Conservation (phyloP, 345 rosid genomes). For the Ceriops decandra region DNA sequence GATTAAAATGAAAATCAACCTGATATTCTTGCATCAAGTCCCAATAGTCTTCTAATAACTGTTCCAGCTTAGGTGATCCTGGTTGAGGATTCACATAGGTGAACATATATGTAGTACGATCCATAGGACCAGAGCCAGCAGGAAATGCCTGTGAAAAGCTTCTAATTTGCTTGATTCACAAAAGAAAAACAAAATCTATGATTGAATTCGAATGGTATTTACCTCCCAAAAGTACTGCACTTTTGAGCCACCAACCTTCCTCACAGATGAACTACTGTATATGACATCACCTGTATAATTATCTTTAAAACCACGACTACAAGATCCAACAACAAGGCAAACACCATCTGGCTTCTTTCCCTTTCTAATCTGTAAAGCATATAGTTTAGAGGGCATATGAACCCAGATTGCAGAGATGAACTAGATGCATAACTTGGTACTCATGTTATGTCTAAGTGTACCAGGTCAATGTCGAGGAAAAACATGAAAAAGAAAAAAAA, state of each 20-base stretch:
- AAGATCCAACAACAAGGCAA: constrained; percentile 96
- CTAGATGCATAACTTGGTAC: not conserved
- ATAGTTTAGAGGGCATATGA: not conserved
- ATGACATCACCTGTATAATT: constrained; percentile 82
- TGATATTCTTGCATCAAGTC: constrained; percentile 86
- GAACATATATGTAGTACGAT: constrained; percentile 98
- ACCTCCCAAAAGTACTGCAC: constrained; percentile 98
- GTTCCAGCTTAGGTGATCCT: constrained; percentile 70
- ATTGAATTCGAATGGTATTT: constrained; percentile 11
- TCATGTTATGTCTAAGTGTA: not conserved
- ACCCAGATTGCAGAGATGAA: constrained; percentile 4
- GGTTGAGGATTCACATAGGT: constrained; percentile 84
- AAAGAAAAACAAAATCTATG: not conserved
- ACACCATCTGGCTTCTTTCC: constrained; percentile 90
- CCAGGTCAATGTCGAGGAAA: not conserved
- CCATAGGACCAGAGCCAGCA: constrained; percentile 81
- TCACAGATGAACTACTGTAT: constrained; percentile 68
- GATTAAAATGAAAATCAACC: constrained; percentile 35
- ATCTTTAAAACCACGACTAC: constrained; percentile 77
- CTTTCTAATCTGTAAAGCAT: constrained; percentile 56
- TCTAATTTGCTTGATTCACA: constrained; percentile 11
- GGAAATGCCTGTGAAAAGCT: constrained; percentile 75
- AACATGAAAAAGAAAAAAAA: not conserved
- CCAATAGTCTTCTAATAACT: constrained; percentile 85
- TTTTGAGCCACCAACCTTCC: constrained; percentile 58